These are phyloP conservation scores for Centella asiatica DNA, from an alignment of 129 eudicot genomes.

Conservation along the genomic window DNA sequence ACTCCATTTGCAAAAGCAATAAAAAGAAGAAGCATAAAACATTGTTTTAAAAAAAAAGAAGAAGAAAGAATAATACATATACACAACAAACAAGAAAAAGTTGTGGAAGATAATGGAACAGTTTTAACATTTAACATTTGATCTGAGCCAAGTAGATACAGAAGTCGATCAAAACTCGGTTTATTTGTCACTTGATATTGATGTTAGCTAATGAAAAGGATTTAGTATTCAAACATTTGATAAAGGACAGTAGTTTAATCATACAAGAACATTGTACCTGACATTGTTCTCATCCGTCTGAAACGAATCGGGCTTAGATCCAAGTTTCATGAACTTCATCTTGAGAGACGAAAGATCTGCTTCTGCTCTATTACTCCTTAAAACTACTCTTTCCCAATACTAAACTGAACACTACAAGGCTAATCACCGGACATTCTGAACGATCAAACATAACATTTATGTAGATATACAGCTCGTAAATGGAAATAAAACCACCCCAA, in stretches of 20 bases:
- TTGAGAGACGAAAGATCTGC: conserved; percentile 22
- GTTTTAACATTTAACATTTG: too few relatives aligned
- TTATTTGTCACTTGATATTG: too few relatives aligned
- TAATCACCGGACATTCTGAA: conserved; percentile 16
- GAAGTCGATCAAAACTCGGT: too few relatives aligned
- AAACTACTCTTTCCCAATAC: conserved; percentile 17
- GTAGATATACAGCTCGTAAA: conserved; percentile 24
- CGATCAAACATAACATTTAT: conserved; percentile 21
- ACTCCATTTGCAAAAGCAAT: too few relatives aligned
- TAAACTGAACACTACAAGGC: conserved; percentile 17
- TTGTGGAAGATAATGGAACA: too few relatives aligned
- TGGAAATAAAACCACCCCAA: conserved; percentile 18
- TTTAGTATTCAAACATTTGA: not conserved
- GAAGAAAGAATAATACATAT: too few relatives aligned
- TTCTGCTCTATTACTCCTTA: conserved; percentile 1
- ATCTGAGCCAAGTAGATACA: too few relatives aligned
- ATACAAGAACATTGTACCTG: conserved; percentile 14
- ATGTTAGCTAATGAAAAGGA: not conserved
- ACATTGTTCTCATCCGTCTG: conserved; percentile 26
- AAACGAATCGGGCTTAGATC: conserved; percentile 32
- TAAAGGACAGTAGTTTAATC: not conserved
- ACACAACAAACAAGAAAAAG: too few relatives aligned
- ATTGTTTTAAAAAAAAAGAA: too few relatives aligned
- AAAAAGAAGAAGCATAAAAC: too few relatives aligned
- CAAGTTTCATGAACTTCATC: conserved; percentile 37